phyloP scores from a whole-genome alignment of 108 stramenopile genomes.

The Cyclotella baltica region DNA sequence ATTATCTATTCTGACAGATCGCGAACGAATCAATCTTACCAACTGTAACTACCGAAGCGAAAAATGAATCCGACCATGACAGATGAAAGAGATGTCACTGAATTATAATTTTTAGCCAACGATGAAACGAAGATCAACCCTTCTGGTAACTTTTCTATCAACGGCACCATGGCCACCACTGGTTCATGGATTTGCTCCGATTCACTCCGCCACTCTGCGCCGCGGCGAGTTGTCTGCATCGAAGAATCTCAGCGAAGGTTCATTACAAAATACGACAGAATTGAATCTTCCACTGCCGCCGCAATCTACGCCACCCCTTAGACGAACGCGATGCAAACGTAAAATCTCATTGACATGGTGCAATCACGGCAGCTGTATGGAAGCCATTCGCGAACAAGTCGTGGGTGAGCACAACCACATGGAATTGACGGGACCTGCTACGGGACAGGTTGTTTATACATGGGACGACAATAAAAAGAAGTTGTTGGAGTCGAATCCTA shows the following conservation, averaged over 20 bases:
- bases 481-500: too few relatives aligned
- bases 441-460: constrained; percentile 82
- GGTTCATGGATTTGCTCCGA: neutral
- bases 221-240: too few relatives aligned
- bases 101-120: too few relatives aligned
- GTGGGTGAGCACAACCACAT: constrained; percentile 81
- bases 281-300: neutral
- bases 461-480: too few relatives aligned
- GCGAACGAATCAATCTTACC: too few relatives aligned
- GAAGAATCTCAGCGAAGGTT: too few relatives aligned
- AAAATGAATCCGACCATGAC: too few relatives aligned
- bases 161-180: neutral
- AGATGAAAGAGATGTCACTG: too few relatives aligned
- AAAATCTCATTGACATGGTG: constrained; percentile 84
- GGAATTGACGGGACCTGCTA: constrained; percentile 77
- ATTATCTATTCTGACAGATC: too few relatives aligned
- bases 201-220: neutral
- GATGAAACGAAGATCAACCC: neutral
- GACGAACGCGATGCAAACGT: constrained; percentile 32
- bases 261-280: neutral
- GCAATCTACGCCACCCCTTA: neutral
- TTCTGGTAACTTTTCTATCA: neutral
- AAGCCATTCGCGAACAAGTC: constrained; percentile 76
- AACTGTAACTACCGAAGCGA: too few relatives aligned
- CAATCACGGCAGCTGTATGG: constrained; percentile 59